Conservation (phyloP, 1,139 yeast genomes). For the Scheffersomyces titani region DNA sequence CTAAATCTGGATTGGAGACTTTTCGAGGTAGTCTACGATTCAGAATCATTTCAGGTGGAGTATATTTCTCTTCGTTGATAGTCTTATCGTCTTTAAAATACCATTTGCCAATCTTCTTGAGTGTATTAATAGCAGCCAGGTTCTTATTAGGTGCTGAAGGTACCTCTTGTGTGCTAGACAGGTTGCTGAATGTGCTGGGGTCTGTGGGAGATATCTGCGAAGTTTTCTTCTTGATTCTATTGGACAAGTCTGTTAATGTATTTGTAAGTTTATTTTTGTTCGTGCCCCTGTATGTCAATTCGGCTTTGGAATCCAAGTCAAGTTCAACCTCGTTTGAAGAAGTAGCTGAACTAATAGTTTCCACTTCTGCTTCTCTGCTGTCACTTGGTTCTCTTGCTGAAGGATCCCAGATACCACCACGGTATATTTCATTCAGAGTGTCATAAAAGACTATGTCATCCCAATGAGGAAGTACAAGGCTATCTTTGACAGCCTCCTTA, state of each 20-base stretch:
- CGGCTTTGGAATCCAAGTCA: background rate
- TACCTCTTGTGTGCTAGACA: background rate
- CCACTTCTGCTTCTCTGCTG: conserved; percentile 2
- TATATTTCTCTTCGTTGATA: conserved; percentile 25
- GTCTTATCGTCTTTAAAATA: conserved; percentile 53
- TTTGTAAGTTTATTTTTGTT: conserved; percentile 16
- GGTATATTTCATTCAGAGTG: conserved; percentile 65
- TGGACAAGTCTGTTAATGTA: conserved; percentile 39
- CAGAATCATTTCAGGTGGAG: conserved; percentile 68
- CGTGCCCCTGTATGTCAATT: conserved; percentile 1
- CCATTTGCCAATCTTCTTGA: conserved; percentile 71
- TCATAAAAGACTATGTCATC: conserved; percentile 79
- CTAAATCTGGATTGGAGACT: conserved; percentile 8
- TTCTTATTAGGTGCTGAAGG: conserved; percentile 2
- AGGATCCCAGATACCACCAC: conserved; percentile 93
- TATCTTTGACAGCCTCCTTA: conserved; percentile 75
- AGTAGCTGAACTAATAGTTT: background rate
- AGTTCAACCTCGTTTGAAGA: background rate
- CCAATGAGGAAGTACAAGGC: conserved; percentile 83
- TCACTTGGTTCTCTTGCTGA: conserved; percentile 20
- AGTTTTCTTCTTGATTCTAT: conserved; percentile 25
- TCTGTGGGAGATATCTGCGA: background rate
- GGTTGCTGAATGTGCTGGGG: no score
- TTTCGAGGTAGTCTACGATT: conserved; percentile 47
- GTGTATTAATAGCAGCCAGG: conserved; percentile 30